phyloP scores from a whole-genome alignment of 352 stramenopile genomes.

The Blastocystis sp. region DNA sequence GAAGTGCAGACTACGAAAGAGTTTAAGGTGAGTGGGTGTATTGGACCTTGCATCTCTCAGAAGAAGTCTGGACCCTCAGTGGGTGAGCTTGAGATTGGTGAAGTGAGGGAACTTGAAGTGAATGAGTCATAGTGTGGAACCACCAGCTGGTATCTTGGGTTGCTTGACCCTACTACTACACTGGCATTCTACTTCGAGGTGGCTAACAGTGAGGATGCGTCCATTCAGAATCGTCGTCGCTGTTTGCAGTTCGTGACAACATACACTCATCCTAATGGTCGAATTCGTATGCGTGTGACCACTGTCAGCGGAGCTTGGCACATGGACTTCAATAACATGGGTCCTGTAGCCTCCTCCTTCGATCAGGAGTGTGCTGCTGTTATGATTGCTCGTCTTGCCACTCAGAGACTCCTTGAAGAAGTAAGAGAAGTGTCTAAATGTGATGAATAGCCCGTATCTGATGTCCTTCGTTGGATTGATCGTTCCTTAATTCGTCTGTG shows the following conservation, averaged over 20 bases:
- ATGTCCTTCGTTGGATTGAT: conserved; percentile 89
- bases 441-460: conserved; percentile 78
- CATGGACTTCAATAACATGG: conserved; percentile 83
- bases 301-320: conserved; percentile 86
- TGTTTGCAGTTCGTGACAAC: conserved; percentile 97
- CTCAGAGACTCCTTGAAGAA: conserved; percentile 53
- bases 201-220: conserved; percentile 71
- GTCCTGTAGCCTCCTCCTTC: conserved; percentile 88
- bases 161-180: conserved; percentile 93
- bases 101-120: conserved; percentile 70
- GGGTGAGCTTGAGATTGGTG: conserved; percentile 91
- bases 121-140: conserved; percentile 76
- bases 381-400: conserved; percentile 84
- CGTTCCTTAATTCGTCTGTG: conserved; percentile 94
- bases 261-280: conserved; percentile 94
- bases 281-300: conserved; percentile 90
- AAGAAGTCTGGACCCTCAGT: conserved; percentile 91
- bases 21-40: conserved; percentile 96
- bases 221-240: conserved; percentile 77
- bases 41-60: conserved; percentile 90
- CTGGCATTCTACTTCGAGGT: conserved; percentile 99
- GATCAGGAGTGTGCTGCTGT: conserved; percentile 97
- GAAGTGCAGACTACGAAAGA: conserved; percentile 93
- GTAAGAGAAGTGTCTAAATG: not conserved
- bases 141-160: conserved; percentile 90